These are phyloP conservation scores for Domatiomyces globalis DNA, from an alignment of 2,329 filamentous ascomycete genomes.

Conservation along the genomic window DNA sequence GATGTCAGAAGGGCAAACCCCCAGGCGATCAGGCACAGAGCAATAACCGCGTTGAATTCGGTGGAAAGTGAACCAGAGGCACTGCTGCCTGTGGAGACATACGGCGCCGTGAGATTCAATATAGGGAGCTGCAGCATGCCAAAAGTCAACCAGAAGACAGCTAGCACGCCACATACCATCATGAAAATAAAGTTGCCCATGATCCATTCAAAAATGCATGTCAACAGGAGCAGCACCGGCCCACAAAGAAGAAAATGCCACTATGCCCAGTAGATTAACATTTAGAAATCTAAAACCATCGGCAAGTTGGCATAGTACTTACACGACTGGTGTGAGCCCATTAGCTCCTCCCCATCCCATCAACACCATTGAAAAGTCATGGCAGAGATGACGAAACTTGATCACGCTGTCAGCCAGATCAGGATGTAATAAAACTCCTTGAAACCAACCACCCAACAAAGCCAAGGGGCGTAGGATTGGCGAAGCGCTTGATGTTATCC, in stretches of 20 bases:
- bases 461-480: conserved; percentile 16
- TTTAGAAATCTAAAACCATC: not conserved
- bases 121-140: conserved; percentile 15
- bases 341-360: conserved; percentile 16
- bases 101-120: conserved; percentile 12
- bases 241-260: conserved; percentile 17
- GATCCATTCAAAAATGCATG: conserved; percentile 16
- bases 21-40: conserved; percentile 16
- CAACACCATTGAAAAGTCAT: conserved; percentile 15
- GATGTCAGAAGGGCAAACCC: conserved; percentile 16
- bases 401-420: not conserved
- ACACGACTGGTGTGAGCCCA: conserved; percentile 13
- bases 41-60: conserved; percentile 16
- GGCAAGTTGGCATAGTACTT: conserved; percentile 1
- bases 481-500: conserved; percentile 15
- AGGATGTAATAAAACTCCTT: no score
- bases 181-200: conserved; percentile 18
- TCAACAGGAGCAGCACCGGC: conserved; percentile 14
- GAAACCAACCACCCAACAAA: conserved; percentile 11
- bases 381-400: conserved; percentile 16
- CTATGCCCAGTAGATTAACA: conserved; percentile 2
- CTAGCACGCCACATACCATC: conserved; percentile 15
- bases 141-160: conserved; percentile 17
- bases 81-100: conserved; percentile 10
- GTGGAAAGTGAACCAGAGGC: conserved; percentile 8